phyloP scores from a whole-genome alignment of 208 protist species.

The Leishmania tarentolae region DNA sequence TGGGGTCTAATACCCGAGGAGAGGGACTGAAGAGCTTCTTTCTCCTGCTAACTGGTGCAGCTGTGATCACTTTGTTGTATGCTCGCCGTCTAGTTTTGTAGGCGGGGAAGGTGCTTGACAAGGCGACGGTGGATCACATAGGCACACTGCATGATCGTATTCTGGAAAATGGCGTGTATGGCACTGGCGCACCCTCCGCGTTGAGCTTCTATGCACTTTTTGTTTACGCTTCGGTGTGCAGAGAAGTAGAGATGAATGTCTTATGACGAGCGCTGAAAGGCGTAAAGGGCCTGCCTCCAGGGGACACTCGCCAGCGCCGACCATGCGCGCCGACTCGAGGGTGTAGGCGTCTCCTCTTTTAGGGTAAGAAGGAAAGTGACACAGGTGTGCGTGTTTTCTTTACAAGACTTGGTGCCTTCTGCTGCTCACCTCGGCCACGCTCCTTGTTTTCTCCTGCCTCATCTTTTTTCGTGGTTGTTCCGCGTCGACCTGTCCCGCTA shows the following conservation, averaged over 20 bases:
- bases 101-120: neutral
- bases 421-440: neutral
- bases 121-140: neutral
- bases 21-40: neutral
- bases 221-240: neutral
- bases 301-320: neutral
- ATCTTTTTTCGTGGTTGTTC: conserved; percentile 1
- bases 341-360: neutral
- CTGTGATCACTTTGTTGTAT: conserved; percentile 16
- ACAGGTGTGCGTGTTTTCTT: neutral
- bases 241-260: neutral
- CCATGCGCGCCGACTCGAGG: neutral
- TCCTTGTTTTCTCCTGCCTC: neutral
- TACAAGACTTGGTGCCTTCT: neutral
- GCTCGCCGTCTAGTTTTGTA: neutral
- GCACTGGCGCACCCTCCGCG: neutral
- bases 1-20: conserved; percentile 62
- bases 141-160: neutral
- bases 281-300: neutral
- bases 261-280: neutral
- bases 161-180: neutral
- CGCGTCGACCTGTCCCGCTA: neutral
- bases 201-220: neutral
- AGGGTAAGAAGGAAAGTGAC: neutral
- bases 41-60: neutral